Evolutionary conservation across 257 asterid species (phyloP).

Genomic region (Anisodus tanguticus): DNA sequence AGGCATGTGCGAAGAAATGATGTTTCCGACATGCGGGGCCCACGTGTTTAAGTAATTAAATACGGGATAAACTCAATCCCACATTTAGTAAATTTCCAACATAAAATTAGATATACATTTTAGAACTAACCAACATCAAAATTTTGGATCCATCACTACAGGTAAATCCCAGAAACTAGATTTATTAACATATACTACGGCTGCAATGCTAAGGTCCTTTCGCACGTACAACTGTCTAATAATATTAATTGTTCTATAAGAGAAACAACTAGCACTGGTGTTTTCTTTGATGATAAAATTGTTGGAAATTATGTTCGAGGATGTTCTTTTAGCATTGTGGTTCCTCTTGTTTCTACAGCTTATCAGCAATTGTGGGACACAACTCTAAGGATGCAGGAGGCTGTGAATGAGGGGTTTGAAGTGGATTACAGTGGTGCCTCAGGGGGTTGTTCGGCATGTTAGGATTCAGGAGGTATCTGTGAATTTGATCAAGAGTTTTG

Average conservation of each 20-base stretch:
- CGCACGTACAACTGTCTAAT: neutral
- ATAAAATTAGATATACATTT: too few species aligned
- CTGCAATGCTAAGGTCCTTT: constrained; percentile 24
- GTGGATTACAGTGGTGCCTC: constrained; percentile 22
- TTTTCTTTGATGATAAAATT: neutral
- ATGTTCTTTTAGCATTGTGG: neutral
- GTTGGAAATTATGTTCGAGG: neutral
- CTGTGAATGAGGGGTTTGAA: constrained; percentile 25
- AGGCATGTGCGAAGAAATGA: too few species aligned
- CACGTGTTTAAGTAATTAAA: too few species aligned
- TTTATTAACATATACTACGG: constrained; percentile 18
- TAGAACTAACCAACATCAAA: too few species aligned
- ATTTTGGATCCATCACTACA: too few species aligned
- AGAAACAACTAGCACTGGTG: neutral
- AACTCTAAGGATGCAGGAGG: constrained; percentile 14
- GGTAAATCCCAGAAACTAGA: neutral
- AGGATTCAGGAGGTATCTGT: too few species aligned
- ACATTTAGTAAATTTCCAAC: too few species aligned
- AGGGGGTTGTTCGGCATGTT: neutral
- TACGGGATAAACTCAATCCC: too few species aligned
- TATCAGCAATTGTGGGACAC: constrained; percentile 12
- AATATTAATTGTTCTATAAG: neutral
- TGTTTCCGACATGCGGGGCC: too few species aligned
- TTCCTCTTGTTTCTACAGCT: constrained; percentile 23
- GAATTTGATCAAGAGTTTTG: too few species aligned